Conservation (phyloP, 2,329 filamentous ascomycete genomes). For the Eutypa lata region DNA sequence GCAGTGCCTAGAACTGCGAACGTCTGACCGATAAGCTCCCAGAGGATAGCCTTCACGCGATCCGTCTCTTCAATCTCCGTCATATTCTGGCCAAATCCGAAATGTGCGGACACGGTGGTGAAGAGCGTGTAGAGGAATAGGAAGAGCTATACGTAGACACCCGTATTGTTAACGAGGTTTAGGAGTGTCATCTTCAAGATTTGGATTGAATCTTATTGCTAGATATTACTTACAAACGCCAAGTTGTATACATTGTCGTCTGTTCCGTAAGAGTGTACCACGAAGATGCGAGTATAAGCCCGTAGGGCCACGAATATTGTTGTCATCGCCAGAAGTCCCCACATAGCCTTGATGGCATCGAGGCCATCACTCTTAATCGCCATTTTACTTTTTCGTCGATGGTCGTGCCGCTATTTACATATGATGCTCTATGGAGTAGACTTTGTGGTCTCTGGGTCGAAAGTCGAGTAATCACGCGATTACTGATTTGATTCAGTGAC, state of each 20-base stretch:
- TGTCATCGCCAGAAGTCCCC: neutral
- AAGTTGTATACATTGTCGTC: neutral
- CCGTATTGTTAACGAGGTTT: too few species aligned
- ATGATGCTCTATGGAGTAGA: too few species aligned
- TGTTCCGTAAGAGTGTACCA: neutral
- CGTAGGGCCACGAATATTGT: neutral
- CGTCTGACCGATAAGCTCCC: neutral
- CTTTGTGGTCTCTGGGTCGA: too few species aligned
- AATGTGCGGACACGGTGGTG: neutral
- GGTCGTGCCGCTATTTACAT: too few species aligned
- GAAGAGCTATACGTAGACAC: neutral
- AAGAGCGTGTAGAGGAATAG: neutral
- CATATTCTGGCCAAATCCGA: neutral
- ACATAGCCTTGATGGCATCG: neutral
- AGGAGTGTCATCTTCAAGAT: too few species aligned
- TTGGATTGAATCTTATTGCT: neutral
- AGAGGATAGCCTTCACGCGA: neutral
- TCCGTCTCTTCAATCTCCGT: neutral
- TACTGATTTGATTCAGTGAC: too few species aligned
- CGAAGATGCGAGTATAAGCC: neutral
- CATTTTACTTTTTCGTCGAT: neutral
- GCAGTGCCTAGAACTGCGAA: conserved; percentile 1
- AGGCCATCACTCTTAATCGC: neutral
- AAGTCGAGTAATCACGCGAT: too few species aligned
- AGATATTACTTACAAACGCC: neutral